Evolutionary conservation across 805 yeast genomes (phyloP).

Genomic region (Kodamaea hsintzibuensis): DNA sequence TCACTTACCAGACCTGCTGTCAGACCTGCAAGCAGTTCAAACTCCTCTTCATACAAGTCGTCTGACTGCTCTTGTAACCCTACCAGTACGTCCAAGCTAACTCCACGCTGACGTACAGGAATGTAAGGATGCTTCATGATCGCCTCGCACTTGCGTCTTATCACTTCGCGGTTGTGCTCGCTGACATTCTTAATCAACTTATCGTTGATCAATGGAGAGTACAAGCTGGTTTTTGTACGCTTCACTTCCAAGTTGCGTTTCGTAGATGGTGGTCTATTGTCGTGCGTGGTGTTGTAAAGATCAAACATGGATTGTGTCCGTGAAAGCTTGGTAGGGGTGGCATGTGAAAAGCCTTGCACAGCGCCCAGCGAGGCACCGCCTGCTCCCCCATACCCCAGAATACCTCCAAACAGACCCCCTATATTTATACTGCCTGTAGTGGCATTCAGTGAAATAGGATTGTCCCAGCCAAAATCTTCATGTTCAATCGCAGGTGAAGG

Average conservation of each 20-base stretch:
- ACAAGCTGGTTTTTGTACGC: slow-evolving; percentile 22
- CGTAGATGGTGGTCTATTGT: background rate
- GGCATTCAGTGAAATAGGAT: slow-evolving; percentile 1
- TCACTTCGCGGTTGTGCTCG: slow-evolving; percentile 20
- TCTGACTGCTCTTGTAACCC: background rate
- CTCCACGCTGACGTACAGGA: background rate
- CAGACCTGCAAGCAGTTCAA: background rate
- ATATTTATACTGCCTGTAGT: slow-evolving; percentile 2
- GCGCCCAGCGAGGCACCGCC: background rate
- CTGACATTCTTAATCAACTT: slow-evolving; percentile 18
- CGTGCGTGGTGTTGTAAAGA: slow-evolving; percentile 14
- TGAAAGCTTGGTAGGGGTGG: slow-evolving; percentile 23
- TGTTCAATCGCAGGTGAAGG: slow-evolving; percentile 39
- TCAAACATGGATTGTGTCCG: slow-evolving; percentile 40
- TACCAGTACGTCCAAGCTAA: slow-evolving; percentile 1
- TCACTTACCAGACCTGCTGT: background rate
- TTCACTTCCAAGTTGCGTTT: slow-evolving; percentile 12
- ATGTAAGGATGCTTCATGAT: slow-evolving; percentile 22
- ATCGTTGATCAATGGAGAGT: slow-evolving; percentile 20
- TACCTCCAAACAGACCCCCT: background rate
- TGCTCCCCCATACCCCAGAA: background rate
- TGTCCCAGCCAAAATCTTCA: slow-evolving; percentile 29
- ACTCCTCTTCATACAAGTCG: slow-evolving; percentile 4
- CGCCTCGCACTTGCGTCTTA: slow-evolving; percentile 22
- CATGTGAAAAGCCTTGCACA: slow-evolving; percentile 2